Base-by-base conservation (phyloP, 106 monocot genomes). In the Acorus calamus region DNA sequence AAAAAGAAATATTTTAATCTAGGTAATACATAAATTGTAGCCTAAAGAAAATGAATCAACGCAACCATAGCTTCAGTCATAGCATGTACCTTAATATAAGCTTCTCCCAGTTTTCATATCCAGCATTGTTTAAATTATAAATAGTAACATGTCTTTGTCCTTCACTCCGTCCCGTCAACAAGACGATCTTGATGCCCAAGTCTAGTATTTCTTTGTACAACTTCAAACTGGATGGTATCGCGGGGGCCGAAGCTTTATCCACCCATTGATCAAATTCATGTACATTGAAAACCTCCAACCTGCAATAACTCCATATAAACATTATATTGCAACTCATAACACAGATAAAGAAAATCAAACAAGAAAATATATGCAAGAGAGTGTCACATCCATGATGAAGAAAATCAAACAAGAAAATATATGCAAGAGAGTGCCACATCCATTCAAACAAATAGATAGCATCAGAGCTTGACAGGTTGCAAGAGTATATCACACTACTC, bases 91-190 rank as follows among this genome's bases (percentile, higher is more conserved):
- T 85, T 57, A 88, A 74, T 66, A 93, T 85, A 60, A 93, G 92
- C 68, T 62, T 76, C 6, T 83, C 78, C 92, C 92, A 93, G 50
- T 74, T 66, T 4, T 42, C 72, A 67, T 78, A 85, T 3, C 92
- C 92, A 46, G 66, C 85, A 51, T 50, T 68, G 3, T 50, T 52
- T 47, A 93, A 67, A 71, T 93, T 93, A 45, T 83, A 68, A 53
- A 73, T 49, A 3, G 92, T 93, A 46, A 83, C 59, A 54, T 13
- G 74, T 57, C 71, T 76, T 10, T 93, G 88, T 46, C 13, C 76
- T 74, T 93, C 92, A 69, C 80, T 77, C 51, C 92, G 66, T 47
- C 92, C 92, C 5, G 88, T 88, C 58, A 93, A 59, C 62, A 93
- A 56, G 62, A 93, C 59, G 14, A 83, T 61, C 80, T 85, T 88